Base-by-base conservation (phyloP, 1,139 yeast genomes). In the Pichia sp. region DNA sequence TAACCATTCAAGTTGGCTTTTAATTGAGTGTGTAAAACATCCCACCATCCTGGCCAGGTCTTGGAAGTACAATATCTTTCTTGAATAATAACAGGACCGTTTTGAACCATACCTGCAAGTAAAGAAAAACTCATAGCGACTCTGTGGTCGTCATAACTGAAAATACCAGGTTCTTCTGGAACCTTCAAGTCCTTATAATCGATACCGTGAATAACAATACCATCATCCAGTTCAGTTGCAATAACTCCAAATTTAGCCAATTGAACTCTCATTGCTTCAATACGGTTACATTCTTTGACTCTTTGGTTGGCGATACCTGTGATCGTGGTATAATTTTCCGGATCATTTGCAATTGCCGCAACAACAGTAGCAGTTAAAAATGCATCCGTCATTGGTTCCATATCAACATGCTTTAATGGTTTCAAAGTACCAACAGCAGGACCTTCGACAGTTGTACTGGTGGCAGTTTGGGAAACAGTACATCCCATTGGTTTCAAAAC, bases 21-120 rank as follows among this genome's bases (percentile, higher is more conserved):
- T 58, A 92, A 79, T 49, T 72, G 67, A 46, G 84, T 76, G 58
- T 81, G 87, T 52, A 92, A 71, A 42, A 83, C 75, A 65, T 92
- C 99, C 98, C 98, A 92, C 98, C 98, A 92, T 39, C 97, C 97
- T 26, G 99, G 99, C 99, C 99, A 92, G 0, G 99, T 92, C 68
- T 92, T 92, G 48, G 94, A 95, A 3, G 96, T 94, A 62, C 97
- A 87, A 33, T 85, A 75, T 66, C 97, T 79, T 61, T 90, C 97
- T 55, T 83, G 78, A 49, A 92, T 79, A 53, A 80, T 71, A 2
- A 85, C 94, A 3, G 86, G 81, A 3, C 68, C 69, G 3, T 55
- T 46, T 33, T 39, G 43, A 50, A 73, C 63, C 45, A 73, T 64
- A 5, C 79, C 79, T 3, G 96, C 92, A 47, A 94, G 69, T 50